Base-by-base conservation (phyloP, 1,139 yeast species). In the Pichia sp. region DNA sequence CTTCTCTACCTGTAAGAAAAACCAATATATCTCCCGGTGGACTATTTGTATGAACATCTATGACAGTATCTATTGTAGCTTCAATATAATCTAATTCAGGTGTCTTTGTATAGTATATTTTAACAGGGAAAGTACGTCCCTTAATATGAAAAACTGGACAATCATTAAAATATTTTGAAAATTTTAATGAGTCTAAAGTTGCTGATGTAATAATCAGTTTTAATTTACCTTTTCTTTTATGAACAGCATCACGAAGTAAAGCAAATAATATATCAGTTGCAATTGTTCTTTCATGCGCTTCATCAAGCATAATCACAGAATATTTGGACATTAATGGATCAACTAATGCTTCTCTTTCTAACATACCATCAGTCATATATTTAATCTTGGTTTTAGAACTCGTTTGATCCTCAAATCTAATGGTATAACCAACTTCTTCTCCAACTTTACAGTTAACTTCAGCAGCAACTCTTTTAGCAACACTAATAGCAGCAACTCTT, bases 351-450 rank as follows among this genome's bases (percentile, higher is more conserved):
- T 91, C 99, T 57, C 97, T 76, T 53, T 91, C 70, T 41, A 91
- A 72, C 96, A 91, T 89, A 79, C 99, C 99, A 68, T 91, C 99
- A 10, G 99, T 91, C 97, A 91, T 87, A 66, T 91, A 91, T 64
- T 89, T 89, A 56, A 91, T 72, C 36, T 85, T 74, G 1, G 99
- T 91, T 52, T 76, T 80, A 37, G 74, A 72, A 31, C 82, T 72
- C 2, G 95, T 85, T 50, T 78, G 83, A 63, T 91, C 91, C 53
- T 93, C 98, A 60, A 91, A 91, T 69, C 99, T 82, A 51, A 91
- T 84, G 5, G 75, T 68, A 54, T 79, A 80, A 28, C 87, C 87
- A 38, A 80, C 88, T 41, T 75, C 78, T 26, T 71, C 70, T 1
- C 85, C 85, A 1, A 78, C 55, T 32, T 64, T 54, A 20, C 76